phyloP scores from a whole-genome alignment of 2,329 filamentous ascomycete genomes.

The Polychaeton citri region DNA sequence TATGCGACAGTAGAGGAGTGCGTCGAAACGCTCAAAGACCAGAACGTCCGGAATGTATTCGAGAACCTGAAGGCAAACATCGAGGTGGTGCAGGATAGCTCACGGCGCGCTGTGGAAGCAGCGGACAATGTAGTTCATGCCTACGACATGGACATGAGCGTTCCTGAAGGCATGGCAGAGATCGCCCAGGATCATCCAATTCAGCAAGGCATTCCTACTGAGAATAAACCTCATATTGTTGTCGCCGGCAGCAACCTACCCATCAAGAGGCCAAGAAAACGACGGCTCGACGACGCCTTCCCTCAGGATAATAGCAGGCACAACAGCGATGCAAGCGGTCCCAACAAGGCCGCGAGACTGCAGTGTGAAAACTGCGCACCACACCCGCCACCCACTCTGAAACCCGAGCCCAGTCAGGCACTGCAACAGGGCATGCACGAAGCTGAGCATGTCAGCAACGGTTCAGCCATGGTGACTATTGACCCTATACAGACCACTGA shows the following conservation, averaged over 20 bases:
- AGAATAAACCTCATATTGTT: conserved; percentile 30
- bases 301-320: conserved; percentile 8
- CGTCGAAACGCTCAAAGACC: conserved; percentile 39
- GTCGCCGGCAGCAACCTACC: conserved; percentile 29
- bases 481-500: too few relatives aligned
- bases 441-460: conserved; percentile 10
- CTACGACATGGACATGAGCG: conserved; percentile 61
- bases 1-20: conserved; percentile 58
- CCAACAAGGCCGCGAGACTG: conserved; percentile 11
- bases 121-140: conserved; percentile 65
- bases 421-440: conserved; percentile 15
- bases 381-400: neutral
- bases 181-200: conserved; percentile 1
- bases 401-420: conserved; percentile 11
- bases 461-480: neutral
- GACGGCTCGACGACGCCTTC: conserved; percentile 26
- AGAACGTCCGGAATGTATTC: conserved; percentile 42
- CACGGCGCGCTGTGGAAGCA: conserved; percentile 56
- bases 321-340: conserved; percentile 14
- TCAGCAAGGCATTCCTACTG: conserved; percentile 2
- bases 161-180: conserved; percentile 39
- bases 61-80: conserved; percentile 54
- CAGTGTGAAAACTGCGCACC: neutral
- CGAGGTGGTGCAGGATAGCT: conserved; percentile 60
- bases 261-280: conserved; percentile 28